Conservation (phyloP, 2,329 filamentous ascomycete species). For the Epichloe uncinata region DNA sequence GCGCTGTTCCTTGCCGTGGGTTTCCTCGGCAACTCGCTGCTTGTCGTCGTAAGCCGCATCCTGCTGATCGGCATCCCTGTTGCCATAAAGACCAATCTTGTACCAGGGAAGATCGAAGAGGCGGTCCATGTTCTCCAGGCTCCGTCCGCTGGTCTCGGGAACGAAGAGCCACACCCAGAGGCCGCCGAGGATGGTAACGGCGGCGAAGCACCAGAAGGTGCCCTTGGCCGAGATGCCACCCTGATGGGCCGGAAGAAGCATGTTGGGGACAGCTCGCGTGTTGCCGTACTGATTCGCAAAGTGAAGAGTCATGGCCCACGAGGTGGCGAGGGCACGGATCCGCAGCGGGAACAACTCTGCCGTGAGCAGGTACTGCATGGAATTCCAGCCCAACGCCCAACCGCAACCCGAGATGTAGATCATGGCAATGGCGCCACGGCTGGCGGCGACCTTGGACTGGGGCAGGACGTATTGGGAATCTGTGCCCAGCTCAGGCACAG, state of each 20-base stretch:
- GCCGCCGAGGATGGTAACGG: conserved; percentile 53
- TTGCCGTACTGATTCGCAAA: conserved; percentile 72
- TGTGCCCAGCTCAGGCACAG: conserved; percentile 44
- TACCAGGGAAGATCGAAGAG: conserved; percentile 65
- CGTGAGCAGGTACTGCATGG: conserved; percentile 66
- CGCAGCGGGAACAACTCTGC: conserved; percentile 66
- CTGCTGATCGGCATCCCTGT: conserved; percentile 34
- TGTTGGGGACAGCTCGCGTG: conserved; percentile 58
- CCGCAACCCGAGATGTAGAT: conserved; percentile 58
- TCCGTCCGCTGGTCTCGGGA: conserved; percentile 56
- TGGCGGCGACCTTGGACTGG: conserved; percentile 36
- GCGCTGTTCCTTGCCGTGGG: conserved; percentile 18
- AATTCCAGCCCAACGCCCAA: conserved; percentile 63
- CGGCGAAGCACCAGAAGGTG: conserved; percentile 66
- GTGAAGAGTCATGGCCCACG: conserved; percentile 63
- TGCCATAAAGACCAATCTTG: conserved; percentile 50
- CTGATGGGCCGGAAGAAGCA: conserved; percentile 41
- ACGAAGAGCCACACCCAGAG: conserved; percentile 60
- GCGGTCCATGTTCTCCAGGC: conserved; percentile 55
- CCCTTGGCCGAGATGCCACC: conserved; percentile 46
- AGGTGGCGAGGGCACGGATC: conserved; percentile 57
- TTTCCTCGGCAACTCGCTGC: conserved; percentile 22
- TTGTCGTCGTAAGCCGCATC: conserved; percentile 33
- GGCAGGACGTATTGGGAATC: conserved; percentile 35
- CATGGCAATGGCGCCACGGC: conserved; percentile 57